phyloP scores from a whole-genome alignment of 257 asterid genomes.

The Petrea volubilis region DNA sequence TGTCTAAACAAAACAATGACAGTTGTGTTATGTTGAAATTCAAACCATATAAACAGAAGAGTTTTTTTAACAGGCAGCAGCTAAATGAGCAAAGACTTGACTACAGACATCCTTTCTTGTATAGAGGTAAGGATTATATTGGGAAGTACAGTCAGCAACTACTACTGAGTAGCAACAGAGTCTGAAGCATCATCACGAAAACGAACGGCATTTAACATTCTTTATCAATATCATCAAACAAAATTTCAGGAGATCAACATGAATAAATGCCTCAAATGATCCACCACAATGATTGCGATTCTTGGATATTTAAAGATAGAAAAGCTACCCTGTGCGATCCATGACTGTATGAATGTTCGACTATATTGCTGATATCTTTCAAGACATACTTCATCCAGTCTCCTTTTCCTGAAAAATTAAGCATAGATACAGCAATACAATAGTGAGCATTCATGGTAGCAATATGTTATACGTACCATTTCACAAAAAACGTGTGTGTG shows the following conservation, averaged over 20 bases:
- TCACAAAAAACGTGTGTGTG: too few relatives aligned
- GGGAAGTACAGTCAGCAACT: neutral
- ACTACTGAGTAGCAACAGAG: neutral
- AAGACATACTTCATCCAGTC: constrained; percentile 88
- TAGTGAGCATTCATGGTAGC: neutral
- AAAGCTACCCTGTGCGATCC: constrained; percentile 84
- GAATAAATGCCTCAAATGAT: neutral
- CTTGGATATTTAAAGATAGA: neutral
- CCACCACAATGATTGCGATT: neutral
- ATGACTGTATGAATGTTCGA: constrained; percentile 86
- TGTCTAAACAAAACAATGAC: neutral
- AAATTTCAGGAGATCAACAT: neutral
- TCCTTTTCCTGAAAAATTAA: constrained; percentile 64
- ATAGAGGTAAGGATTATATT: neutral
- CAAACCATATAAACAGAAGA: neutral
- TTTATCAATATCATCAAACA: neutral
- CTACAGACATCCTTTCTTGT: neutral
- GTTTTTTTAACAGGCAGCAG: neutral
- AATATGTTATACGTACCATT: neutral
- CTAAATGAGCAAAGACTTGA: neutral
- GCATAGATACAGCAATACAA: neutral
- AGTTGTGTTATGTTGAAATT: neutral
- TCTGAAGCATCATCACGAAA: neutral
- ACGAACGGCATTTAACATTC: neutral
- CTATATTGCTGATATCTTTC: constrained; percentile 90